Conservation (phyloP, 2,329 filamentous ascomycete species). For the Graphiopsis chlorocephala region DNA sequence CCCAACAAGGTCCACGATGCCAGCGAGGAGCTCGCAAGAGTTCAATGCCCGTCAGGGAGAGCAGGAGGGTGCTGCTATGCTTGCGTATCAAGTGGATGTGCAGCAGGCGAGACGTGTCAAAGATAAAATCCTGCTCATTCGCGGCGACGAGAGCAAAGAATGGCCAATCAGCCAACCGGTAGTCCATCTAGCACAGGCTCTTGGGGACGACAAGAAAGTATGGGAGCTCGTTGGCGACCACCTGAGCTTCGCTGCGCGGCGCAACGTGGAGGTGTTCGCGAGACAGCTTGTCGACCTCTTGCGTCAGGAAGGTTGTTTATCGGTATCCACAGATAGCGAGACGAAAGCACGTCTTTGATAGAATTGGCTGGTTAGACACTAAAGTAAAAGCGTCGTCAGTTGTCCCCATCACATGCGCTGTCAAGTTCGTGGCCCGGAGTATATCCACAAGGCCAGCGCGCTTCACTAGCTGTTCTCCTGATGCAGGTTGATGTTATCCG, state of each 20-base stretch:
- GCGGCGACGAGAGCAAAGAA: neutral
- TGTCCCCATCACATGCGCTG: neutral
- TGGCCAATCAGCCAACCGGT: conserved; percentile 4
- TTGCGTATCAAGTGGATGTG: conserved; percentile 1
- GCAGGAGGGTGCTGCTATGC: conserved; percentile 2
- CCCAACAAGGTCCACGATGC: neutral
- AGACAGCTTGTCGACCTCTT: neutral
- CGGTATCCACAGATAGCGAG: neutral
- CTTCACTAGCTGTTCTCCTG: neutral
- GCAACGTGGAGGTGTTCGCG: neutral
- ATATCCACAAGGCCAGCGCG: neutral
- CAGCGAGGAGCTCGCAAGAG: neutral
- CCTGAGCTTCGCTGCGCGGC: conserved; percentile 1
- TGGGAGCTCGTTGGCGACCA: neutral
- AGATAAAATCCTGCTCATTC: neutral
- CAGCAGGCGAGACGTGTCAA: neutral
- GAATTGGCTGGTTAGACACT: neutral
- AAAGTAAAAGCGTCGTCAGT: neutral
- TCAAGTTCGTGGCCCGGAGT: neutral
- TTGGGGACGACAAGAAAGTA: neutral
- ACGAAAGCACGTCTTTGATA: conserved; percentile 4
- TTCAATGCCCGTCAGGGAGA: conserved; percentile 8
- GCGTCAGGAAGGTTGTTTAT: neutral
- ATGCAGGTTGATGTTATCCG: neutral
- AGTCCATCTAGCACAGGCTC: neutral